Evolutionary conservation across 371 early-diverging fungal species (phyloP).

Genomic region (Fennellomyces sp.): DNA sequence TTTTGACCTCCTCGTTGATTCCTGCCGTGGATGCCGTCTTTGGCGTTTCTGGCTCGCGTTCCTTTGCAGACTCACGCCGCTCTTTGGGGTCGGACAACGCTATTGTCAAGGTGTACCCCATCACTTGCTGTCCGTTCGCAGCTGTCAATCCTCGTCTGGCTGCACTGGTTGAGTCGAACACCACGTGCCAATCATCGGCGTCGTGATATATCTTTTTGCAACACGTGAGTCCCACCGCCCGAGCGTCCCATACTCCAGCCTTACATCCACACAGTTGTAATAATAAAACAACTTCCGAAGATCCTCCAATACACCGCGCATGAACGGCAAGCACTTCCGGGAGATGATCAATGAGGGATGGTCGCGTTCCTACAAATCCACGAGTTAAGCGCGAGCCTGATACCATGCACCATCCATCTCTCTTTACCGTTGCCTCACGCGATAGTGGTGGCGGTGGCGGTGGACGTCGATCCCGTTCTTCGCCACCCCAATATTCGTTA

Average conservation of each 20-base stretch:
- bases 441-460: too few relatives aligned
- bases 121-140: conserved; percentile 38
- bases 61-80: not conserved
- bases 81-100: conserved; percentile 30
- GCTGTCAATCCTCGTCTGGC: conserved; percentile 54
- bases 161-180: conserved; percentile 55
- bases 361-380: not conserved
- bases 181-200: conserved; percentile 61
- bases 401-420: not conserved
- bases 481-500: conserved; percentile 22
- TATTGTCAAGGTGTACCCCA: conserved; percentile 49
- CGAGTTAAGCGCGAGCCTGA: not conserved
- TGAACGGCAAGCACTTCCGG: conserved; percentile 56
- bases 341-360: conserved; percentile 55
- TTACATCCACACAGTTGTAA: conserved; percentile 41
- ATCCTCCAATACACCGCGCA: conserved; percentile 53
- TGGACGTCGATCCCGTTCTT: too few relatives aligned
- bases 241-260: too few relatives aligned
- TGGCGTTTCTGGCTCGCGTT: not conserved
- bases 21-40: not conserved
- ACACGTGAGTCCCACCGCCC: too few relatives aligned
- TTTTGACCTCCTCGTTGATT: not conserved
- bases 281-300: conserved; percentile 40
- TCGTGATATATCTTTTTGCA: conserved; percentile 48
- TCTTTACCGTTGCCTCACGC: not conserved